Evolutionary conservation across 345 rosid genomes (phyloP).

Genomic region (Bruguiera parviflora): DNA sequence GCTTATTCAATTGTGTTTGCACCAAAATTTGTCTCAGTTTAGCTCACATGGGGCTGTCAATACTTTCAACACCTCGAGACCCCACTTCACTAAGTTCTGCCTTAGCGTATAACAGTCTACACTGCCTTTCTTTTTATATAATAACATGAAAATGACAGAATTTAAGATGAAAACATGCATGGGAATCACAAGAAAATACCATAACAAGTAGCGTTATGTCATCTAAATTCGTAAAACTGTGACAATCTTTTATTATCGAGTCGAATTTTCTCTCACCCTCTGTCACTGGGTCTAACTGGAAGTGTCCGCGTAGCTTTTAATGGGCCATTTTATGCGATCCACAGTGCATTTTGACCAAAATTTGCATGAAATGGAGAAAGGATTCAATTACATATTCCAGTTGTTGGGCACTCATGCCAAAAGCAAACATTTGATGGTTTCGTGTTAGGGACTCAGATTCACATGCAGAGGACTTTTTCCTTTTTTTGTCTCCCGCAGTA

Average conservation of each 20-base stretch:
- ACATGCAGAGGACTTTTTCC: neutral
- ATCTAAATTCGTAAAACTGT: neutral
- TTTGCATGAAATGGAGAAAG: slow-evolving; percentile 1
- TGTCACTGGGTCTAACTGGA: neutral
- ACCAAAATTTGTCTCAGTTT: slow-evolving; percentile 7
- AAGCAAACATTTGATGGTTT: slow-evolving; percentile 1
- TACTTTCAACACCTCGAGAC: neutral
- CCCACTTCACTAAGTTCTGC: slow-evolving; percentile 22
- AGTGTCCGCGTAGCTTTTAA: neutral
- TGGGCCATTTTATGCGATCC: slow-evolving; percentile 5
- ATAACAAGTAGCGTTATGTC: neutral
- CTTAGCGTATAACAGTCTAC: neutral
- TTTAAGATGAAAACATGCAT: slow-evolving; percentile 15
- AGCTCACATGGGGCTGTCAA: slow-evolving; percentile 29
- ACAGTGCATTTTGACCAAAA: neutral
- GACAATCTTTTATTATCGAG: neutral
- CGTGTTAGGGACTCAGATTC: neutral
- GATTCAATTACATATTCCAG: neutral
- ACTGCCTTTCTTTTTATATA: neutral
- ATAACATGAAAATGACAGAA: neutral
- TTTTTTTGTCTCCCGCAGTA: too few species aligned
- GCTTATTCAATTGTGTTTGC: slow-evolving; percentile 6
- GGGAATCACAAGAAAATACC: neutral
- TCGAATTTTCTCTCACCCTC: slow-evolving; percentile 5
- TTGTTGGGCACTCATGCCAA: slow-evolving; percentile 9